Percentiles rank a stretch among this genome's conserved stretches.
Conservation (phyloP, 2,329 filamentous ascomycete species). For the Curvularia sp. region DNA sequence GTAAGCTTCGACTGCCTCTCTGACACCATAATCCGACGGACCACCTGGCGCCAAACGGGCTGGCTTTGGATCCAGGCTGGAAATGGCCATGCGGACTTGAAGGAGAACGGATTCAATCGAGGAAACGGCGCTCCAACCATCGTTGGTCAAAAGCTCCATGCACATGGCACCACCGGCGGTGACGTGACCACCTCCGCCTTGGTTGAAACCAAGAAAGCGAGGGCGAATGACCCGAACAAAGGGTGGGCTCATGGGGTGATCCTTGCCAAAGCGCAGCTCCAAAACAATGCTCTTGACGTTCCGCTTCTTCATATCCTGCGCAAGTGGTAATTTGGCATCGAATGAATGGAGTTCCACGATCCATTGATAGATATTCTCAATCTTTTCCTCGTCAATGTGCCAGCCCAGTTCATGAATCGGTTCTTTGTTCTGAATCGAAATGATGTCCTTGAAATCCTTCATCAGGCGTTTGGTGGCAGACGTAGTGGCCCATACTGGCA, state of each 20-base stretch:
- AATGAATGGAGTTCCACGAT: conserved; percentile 90
- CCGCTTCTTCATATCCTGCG: conserved; percentile 72
- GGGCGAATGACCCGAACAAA: conserved; percentile 86
- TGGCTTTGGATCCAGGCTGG: conserved; percentile 70
- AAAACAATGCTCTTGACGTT: conserved; percentile 73
- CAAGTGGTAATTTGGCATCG: conserved; percentile 70
- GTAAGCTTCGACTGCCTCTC: conserved; percentile 78
- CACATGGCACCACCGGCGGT: conserved; percentile 83
- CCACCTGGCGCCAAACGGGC: conserved; percentile 66
- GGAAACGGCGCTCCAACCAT: conserved; percentile 77
- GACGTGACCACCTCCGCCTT: conserved; percentile 84
- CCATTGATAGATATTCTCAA: conserved; percentile 87
- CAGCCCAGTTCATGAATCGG: conserved; percentile 76
- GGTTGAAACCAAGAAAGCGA: conserved; percentile 73
- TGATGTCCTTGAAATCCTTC: conserved; percentile 68
- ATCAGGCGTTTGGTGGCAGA: conserved; percentile 68
- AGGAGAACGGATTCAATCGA: conserved; percentile 81
- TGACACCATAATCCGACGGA: conserved; percentile 66
- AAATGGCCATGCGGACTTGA: conserved; percentile 80
- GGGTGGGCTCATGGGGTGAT: conserved; percentile 80
- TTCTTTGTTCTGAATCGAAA: conserved; percentile 68
- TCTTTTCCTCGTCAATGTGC: conserved; percentile 73
- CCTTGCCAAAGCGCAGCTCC: conserved; percentile 79
- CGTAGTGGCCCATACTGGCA: conserved; percentile 70
- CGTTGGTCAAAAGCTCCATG: conserved; percentile 82